A percentile compares a stretch with the other conserved stretches of the same genome.
These are phyloP conservation scores for Nidula niveotomentosa DNA, from an alignment of 1,284 basidiomycete species.

Conservation along the genomic window DNA sequence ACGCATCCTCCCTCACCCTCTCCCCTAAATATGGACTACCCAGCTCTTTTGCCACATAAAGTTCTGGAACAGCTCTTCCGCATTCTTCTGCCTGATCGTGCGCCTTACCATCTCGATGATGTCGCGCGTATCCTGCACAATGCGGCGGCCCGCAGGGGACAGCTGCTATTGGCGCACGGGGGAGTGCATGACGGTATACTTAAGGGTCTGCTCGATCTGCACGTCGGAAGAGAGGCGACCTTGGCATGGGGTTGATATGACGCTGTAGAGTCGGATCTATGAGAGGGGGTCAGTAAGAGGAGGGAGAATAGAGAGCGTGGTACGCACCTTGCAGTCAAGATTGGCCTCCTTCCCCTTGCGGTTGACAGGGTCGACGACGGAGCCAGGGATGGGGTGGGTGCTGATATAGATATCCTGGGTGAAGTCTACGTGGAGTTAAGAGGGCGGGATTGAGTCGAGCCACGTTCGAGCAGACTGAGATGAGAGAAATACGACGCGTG, in stretches of 20 bases:
- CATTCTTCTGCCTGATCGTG: constrained; percentile 78
- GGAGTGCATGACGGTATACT: constrained; percentile 66
- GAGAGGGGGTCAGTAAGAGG: neutral
- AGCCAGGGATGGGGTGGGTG: neutral
- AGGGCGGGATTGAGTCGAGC: too few species aligned
- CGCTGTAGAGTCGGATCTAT: constrained; percentile 72
- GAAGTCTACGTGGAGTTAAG: too few species aligned
- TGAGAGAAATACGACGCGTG: too few species aligned
- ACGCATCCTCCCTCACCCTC: constrained; percentile 58
- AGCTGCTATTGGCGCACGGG: constrained; percentile 65
- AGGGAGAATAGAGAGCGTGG: neutral
- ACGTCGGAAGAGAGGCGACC: constrained; percentile 80
- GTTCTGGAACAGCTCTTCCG: constrained; percentile 55
- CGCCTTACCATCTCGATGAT: constrained; percentile 74
- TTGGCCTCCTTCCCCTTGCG: constrained; percentile 54
- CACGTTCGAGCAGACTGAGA: too few species aligned
- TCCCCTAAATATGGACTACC: constrained; percentile 25
- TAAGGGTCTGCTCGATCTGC: constrained; percentile 76
- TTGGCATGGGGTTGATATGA: constrained; percentile 76
- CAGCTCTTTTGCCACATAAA: constrained; percentile 20
- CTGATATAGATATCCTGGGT: neutral
- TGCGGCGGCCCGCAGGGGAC: constrained; percentile 74
- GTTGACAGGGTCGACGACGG: constrained; percentile 28
- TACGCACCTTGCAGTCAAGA: constrained; percentile 58
- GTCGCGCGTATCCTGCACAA: constrained; percentile 68